A percentile compares a stretch with the other conserved stretches of the same genome.
Conservation (phyloP, 2,329 filamentous ascomycete genomes). For the Macrophomina phaseolina region DNA sequence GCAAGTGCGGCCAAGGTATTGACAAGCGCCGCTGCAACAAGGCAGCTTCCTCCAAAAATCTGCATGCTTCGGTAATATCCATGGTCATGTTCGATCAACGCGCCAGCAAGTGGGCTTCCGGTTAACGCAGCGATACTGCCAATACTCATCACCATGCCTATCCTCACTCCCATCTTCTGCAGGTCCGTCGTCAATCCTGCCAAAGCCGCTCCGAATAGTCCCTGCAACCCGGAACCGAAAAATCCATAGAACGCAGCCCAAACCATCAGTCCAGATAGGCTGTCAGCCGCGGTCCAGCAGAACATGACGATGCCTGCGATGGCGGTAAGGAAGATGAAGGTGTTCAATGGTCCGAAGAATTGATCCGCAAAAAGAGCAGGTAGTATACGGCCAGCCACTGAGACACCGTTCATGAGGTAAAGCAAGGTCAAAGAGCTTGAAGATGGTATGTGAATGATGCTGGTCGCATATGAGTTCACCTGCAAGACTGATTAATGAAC, state of each 20-base stretch:
- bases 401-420: slow-evolving; percentile 63
- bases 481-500: slow-evolving; percentile 33
- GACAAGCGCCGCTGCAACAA: slow-evolving; percentile 14
- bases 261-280: slow-evolving; percentile 27
- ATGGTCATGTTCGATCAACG: slow-evolving; percentile 47
- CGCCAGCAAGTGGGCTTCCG: slow-evolving; percentile 55
- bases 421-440: slow-evolving; percentile 60
- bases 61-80: slow-evolving; percentile 54
- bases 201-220: slow-evolving; percentile 52
- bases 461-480: slow-evolving; percentile 62
- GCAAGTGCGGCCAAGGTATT: slow-evolving; percentile 1
- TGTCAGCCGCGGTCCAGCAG: slow-evolving; percentile 53
- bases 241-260: slow-evolving; percentile 51
- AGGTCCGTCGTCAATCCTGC: slow-evolving; percentile 54
- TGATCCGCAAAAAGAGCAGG: slow-evolving; percentile 53
- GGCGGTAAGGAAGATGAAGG: slow-evolving; percentile 46
- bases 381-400: slow-evolving; percentile 57
- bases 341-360: slow-evolving; percentile 49
- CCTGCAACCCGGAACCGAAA: slow-evolving; percentile 52
- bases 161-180: slow-evolving; percentile 53
- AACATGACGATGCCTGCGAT: slow-evolving; percentile 51
- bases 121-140: slow-evolving; percentile 53
- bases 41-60: slow-evolving; percentile 4
- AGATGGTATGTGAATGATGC: slow-evolving; percentile 55
- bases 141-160: slow-evolving; percentile 56